Conservation (phyloP, 768 basidiomycete species). For the Mycena pura region DNA sequence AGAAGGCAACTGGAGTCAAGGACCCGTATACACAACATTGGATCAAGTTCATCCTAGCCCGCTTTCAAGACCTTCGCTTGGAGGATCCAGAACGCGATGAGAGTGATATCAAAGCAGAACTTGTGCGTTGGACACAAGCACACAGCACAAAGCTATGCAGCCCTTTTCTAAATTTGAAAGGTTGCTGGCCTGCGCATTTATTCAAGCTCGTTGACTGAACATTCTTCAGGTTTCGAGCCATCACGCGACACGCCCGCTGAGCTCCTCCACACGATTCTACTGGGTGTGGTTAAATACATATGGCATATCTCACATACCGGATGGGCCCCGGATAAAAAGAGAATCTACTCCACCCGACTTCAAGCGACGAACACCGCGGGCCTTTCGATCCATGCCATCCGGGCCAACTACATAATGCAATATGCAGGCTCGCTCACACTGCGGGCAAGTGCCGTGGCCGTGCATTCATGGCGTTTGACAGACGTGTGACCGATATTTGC, state of each 20-base stretch:
- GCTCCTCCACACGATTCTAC: too few relatives aligned
- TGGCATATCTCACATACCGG: background rate
- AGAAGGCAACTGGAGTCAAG: conserved; percentile 26
- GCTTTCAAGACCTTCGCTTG: background rate
- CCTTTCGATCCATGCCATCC: too few relatives aligned
- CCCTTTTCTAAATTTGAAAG: background rate
- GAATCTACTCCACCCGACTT: background rate
- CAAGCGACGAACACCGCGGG: background rate
- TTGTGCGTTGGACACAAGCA: background rate
- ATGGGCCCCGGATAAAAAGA: background rate
- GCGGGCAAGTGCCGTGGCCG: too few relatives aligned
- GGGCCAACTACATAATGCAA: too few relatives aligned
- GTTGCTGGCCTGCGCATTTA: background rate
- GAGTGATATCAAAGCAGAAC: background rate
- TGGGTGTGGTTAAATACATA: too few relatives aligned
- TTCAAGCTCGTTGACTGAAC: background rate
- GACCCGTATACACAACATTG: conserved; percentile 24
- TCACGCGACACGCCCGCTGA: too few relatives aligned
- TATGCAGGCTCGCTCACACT: too few relatives aligned
- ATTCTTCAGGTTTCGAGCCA: background rate
- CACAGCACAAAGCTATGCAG: background rate
- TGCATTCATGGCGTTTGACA: too few relatives aligned
- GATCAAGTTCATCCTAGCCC: conserved; percentile 18
- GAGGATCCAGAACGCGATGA: background rate
- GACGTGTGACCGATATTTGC: too few relatives aligned